Base-by-base conservation (phyloP, 495 filamentous ascomycete genomes). In the Penicillium antarcticum region DNA sequence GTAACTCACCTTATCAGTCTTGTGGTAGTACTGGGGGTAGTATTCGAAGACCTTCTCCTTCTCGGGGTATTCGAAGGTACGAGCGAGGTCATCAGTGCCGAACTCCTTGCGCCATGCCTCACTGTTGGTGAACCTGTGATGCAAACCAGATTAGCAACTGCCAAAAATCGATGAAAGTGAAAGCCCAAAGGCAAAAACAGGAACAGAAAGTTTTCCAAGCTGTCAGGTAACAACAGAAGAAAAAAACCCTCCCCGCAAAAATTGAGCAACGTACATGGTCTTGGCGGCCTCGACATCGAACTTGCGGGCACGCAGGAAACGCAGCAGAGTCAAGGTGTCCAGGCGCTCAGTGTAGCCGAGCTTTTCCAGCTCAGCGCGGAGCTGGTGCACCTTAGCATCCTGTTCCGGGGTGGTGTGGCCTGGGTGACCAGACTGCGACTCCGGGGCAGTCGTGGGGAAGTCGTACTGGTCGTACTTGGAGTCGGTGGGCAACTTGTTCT, bases 1-100 rank as follows among this genome's bases (percentile, higher is more conserved):
- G 26, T 9, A 29, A 57, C 71, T 24, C 72, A 94, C 92, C 80
- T 95, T 96, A 74, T 98, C 94, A 5, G 90, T 98, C 77, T 95
- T 96, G 81, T 98, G 94, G 70, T 98, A 98, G 78, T 94, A 98
- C 76, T 98, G 94, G 3, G 92, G 91, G 69, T 98, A 98, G 78
- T 87, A 97, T 67, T 92, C 73, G 75, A 91, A 94, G 39, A 98
- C 81, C 63, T 91, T 62, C 42, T 80, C 71, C 80, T 96, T 96
- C 80, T 97, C 95, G 21, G 73, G 78, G 70, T 96, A 96, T 34
- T 92, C 84, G 76, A 95, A 98, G 45, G 74, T 86, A 39, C 78
- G 78, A 46, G 89, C 80, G 14, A 92, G 81, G 35, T 95, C 79
- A 69, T 97, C 91, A n/a, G 95, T 89, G 44, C 85, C 82, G 63